Evolutionary conservation across 106 monocot genomes (phyloP), one percentile per base, ranked within the genome.

Genomic region (Amphibolis antarctica): DNA sequence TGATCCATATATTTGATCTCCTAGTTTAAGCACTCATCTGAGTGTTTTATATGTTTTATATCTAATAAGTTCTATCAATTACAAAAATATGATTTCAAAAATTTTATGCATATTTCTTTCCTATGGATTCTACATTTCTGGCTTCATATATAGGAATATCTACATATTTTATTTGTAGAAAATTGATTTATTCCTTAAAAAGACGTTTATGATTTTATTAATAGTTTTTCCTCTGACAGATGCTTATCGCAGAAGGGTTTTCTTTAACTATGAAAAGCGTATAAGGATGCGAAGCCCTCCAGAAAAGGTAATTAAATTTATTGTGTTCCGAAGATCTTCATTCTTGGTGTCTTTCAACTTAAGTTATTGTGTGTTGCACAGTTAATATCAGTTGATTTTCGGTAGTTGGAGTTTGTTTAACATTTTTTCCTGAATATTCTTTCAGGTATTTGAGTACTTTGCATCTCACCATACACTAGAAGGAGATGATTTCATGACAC

Each of bases 221-320:
- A n/a, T n/a, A n/a, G n/a, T n/a, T n/a, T n/a, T n/a, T 29, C 27
- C 15, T 15, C 13, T 71, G 36, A 12, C 82, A 98, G 98, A 91
- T 67, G 84, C 86, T 54, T 91, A 75, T 63, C 75, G 98, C 15
- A 87, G 74, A 76, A 91, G 76, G 77, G 86, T 98, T 65, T 98
- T 98, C 67, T 98, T 98, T 74, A 98, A 91, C 58, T 98, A 98
- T 69, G 98, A 98, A 80, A 98, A 91, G 77, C 49, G 98, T 36
- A 73, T 98, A 43, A 82, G 98, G 67, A 44, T 88, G 56, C 64
- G 65, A 46, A 98, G 98, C 57, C 65, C 85, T 47, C 98, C 98
- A 66, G 91, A 91, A 64, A 98, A 98, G 98, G 98, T 74, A 46
- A 27, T 1, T n/a, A 56, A 27, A 22, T 12, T 24, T 42, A 5